These are phyloP conservation scores for Lactarius pseudohatsudake DNA, from an alignment of 768 basidiomycete genomes.

Conservation along the genomic window DNA sequence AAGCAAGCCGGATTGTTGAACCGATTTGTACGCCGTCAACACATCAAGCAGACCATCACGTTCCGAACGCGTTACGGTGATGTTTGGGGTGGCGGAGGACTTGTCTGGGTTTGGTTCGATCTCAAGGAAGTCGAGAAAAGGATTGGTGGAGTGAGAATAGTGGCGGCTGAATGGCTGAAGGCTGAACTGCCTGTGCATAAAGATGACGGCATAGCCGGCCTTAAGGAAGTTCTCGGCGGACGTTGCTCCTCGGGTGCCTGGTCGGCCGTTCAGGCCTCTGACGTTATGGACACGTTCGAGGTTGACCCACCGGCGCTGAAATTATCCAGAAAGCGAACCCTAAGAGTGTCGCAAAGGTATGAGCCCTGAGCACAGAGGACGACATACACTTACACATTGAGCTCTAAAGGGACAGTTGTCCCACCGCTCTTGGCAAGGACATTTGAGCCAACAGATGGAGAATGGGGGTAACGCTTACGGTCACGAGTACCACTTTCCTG, in stretches of 20 bases:
- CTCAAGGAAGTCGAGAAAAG: slow-evolving; percentile 93
- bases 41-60: slow-evolving; percentile 67
- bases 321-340: slow-evolving; percentile 97
- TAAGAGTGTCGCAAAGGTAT: slow-evolving; percentile 40
- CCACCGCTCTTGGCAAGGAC: slow-evolving; percentile 77
- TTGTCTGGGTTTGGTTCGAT: slow-evolving; percentile 42
- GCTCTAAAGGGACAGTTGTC: slow-evolving; percentile 95
- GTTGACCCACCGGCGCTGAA: slow-evolving; percentile 84
- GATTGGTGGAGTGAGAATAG: slow-evolving; percentile 97
- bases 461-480: slow-evolving; percentile 53
- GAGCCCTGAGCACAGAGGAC: slow-evolving; percentile 18
- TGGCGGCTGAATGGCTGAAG: slow-evolving; percentile 96
- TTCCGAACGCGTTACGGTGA: slow-evolving; percentile 67
- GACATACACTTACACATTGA: slow-evolving; percentile 84
- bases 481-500: slow-evolving; percentile 87
- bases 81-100: slow-evolving; percentile 40
- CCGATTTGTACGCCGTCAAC: slow-evolving; percentile 75
- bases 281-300: slow-evolving; percentile 1
- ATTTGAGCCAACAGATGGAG: background rate
- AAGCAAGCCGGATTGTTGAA: slow-evolving; percentile 69
- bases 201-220: slow-evolving; percentile 95
- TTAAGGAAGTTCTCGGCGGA: slow-evolving; percentile 98
- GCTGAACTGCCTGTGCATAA: slow-evolving; percentile 98
- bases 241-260: slow-evolving; percentile 93
- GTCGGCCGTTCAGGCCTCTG: slow-evolving; percentile 8